Evolutionary conservation across 805 yeast genomes (phyloP).

Genomic region (Millerozyma acaciae): DNA sequence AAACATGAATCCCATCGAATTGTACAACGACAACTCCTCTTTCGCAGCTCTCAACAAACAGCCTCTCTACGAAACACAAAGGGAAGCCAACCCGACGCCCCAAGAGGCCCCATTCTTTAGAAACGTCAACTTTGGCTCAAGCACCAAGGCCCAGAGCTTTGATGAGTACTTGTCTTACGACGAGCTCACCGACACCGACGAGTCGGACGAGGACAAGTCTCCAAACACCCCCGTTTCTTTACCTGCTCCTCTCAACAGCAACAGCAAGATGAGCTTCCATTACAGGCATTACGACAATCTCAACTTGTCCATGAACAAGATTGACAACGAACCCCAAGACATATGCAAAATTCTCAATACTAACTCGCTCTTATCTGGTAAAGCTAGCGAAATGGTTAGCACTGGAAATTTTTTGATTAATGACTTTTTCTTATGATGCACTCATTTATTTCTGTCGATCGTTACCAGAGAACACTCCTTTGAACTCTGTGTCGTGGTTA

Average conservation of each 20-base stretch:
- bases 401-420: constrained; percentile 38
- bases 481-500: constrained; percentile 1
- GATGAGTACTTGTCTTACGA: constrained; percentile 36
- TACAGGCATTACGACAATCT: constrained; percentile 35
- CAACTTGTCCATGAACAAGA: constrained; percentile 27
- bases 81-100: constrained; percentile 1
- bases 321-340: constrained; percentile 19
- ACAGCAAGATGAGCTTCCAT: constrained; percentile 32
- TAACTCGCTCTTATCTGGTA: constrained; percentile 34
- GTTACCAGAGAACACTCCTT: constrained; percentile 1
- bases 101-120: constrained; percentile 32
- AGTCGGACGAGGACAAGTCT: constrained; percentile 8
- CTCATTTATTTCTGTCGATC: constrained; percentile 1
- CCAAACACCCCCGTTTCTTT: constrained; percentile 7
- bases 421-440: constrained; percentile 37
- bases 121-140: constrained; percentile 33
- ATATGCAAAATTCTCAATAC: constrained; percentile 32
- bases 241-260: constrained; percentile 4
- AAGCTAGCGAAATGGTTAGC: constrained; percentile 43
- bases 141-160: constrained; percentile 22
- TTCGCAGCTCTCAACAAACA: constrained; percentile 27
- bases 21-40: constrained; percentile 30
- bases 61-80: constrained; percentile 1
- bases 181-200: constrained; percentile 11
- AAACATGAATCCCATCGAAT: constrained; percentile 27